A percentile compares a stretch with the other conserved stretches of the same genome.
Evolutionary conservation across 345 rosid genomes (phyloP).

Genomic region (Tarenaya hassleriana): DNA sequence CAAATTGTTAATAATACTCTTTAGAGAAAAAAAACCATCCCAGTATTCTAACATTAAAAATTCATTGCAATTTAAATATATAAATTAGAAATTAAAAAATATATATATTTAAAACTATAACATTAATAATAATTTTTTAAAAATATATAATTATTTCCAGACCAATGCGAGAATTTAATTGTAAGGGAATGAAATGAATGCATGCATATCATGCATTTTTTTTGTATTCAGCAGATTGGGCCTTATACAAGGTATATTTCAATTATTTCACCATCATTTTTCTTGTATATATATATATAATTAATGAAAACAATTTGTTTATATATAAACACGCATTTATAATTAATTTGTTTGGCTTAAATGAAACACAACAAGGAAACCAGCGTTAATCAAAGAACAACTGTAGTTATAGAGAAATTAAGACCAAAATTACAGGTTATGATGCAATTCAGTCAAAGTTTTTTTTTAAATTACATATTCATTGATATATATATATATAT

Average conservation of each 20-base stretch:
- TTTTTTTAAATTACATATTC: no score
- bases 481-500: neutral
- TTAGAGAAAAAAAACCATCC: no score
- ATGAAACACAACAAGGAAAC: conserved; percentile 70
- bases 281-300: no score
- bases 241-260: conserved; percentile 57
- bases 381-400: conserved; percentile 36
- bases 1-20: no score
- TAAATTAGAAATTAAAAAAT: no score
- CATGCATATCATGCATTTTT: conserved; percentile 69
- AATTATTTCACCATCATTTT: no score
- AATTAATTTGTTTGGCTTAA: neutral
- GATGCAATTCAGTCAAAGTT: no score
- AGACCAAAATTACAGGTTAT: conserved; percentile 79
- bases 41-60: no score
- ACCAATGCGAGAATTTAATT: conserved; percentile 1
- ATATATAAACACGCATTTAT: no score
- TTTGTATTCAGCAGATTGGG: conserved; percentile 97
- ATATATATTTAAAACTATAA: no score
- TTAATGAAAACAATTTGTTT: neutral
- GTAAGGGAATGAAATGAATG: neutral
- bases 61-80: no score
- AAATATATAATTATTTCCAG: neutral
- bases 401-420: conserved; percentile 49
- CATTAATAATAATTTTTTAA: no score